These are phyloP conservation scores for Ogataea minuta DNA, from an alignment of 805 yeast species.

Conservation along the genomic window DNA sequence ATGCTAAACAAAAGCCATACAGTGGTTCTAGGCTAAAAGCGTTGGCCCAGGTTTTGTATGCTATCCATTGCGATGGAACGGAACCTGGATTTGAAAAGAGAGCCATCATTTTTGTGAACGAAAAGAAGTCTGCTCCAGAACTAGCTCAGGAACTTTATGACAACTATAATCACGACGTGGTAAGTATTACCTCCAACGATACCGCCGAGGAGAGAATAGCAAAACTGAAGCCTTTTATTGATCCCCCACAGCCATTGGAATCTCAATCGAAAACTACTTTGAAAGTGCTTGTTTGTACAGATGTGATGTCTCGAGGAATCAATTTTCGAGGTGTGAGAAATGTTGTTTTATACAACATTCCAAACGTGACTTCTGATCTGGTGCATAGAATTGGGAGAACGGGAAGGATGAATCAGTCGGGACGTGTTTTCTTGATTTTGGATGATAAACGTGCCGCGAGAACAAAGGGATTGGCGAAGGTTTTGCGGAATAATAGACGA, in stretches of 20 bases:
- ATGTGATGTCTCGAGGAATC: slow-evolving; percentile 84
- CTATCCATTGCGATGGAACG: slow-evolving; percentile 79
- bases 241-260: slow-evolving; percentile 50
- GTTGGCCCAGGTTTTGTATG: slow-evolving; percentile 82
- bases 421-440: slow-evolving; percentile 80
- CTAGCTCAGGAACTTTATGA: slow-evolving; percentile 53
- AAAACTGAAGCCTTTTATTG: slow-evolving; percentile 61
- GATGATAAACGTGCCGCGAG: slow-evolving; percentile 68
- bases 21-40: slow-evolving; percentile 82
- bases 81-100: slow-evolving; percentile 76
- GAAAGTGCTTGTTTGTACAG: slow-evolving; percentile 82
- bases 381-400: slow-evolving; percentile 94
- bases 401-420: slow-evolving; percentile 86
- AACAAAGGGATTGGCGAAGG: slow-evolving; percentile 77
- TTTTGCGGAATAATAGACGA: slow-evolving; percentile 51
- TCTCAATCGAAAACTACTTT: slow-evolving; percentile 36
- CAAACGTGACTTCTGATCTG: slow-evolving; percentile 78
- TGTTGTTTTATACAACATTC: slow-evolving; percentile 81
- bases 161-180: slow-evolving; percentile 55
- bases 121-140: slow-evolving; percentile 57
- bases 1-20: slow-evolving; percentile 75
- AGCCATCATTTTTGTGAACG: slow-evolving; percentile 81
- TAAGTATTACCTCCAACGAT: slow-evolving; percentile 67
- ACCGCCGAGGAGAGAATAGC: slow-evolving; percentile 55
- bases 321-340: slow-evolving; percentile 81